These are phyloP conservation scores for Ichthyophthirius multifiliis DNA, from an alignment of 169 alveolate genomes.

Conservation along the genomic window DNA sequence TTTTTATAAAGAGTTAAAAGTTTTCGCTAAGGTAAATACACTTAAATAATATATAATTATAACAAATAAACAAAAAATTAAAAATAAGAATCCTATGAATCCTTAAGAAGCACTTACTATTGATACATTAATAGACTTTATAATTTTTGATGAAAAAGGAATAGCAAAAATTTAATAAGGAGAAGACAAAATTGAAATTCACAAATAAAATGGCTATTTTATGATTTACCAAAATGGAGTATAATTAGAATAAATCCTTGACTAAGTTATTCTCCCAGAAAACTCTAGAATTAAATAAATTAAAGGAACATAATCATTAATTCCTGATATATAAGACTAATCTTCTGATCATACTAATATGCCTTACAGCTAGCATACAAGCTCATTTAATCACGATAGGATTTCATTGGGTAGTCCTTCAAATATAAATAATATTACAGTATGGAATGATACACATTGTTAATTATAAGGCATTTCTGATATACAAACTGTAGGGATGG, in stretches of 20 bases:
- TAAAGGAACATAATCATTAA: not conserved
- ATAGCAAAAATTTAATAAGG: conserved; percentile 3
- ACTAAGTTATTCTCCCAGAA: conserved; percentile 14
- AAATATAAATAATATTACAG: not conserved
- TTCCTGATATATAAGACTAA: not conserved
- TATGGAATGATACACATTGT: conserved; percentile 5
- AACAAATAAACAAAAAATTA: not conserved
- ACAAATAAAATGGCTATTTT: conserved; percentile 12
- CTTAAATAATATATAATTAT: not conserved
- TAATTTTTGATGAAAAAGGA: conserved; percentile 24
- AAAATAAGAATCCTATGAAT: conserved; percentile 19
- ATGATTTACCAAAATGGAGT: conserved; percentile 21
- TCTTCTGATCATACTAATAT: not conserved
- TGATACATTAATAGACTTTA: conserved; percentile 29
- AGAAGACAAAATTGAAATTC: not conserved
- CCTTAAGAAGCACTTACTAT: conserved; percentile 24
- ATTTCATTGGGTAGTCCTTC: not conserved
- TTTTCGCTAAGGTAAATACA: conserved; percentile 13
- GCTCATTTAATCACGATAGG: not conserved
- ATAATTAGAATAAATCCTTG: conserved; percentile 8
- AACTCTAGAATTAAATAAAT: no score
- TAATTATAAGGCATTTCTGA: not conserved
- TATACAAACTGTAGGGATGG: not conserved
- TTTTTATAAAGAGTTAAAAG: conserved; percentile 26
- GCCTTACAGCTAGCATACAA: not conserved